Base-by-base conservation (phyloP, 768 basidiomycete genomes). In the Lyophyllum decastes region DNA sequence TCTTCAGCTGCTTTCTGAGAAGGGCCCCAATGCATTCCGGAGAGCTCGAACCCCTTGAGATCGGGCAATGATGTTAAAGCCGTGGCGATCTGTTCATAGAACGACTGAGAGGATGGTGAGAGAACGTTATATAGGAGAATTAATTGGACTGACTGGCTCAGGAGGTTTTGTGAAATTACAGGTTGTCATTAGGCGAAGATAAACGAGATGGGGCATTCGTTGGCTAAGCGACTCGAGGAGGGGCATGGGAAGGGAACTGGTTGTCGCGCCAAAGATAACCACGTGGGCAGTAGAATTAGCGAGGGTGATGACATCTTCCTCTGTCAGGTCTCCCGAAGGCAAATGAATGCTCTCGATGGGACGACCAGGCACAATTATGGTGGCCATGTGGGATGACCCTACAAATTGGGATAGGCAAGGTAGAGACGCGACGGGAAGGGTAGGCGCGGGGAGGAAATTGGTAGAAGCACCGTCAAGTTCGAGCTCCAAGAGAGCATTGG, bases 1-100 rank as follows among this genome's bases (percentile, higher is more conserved):
- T 79, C 74, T 52, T 77, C 70, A 48, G 76, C 68, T 52, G 73
- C 67, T 61, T 78, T 77, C 46, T 72, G 76, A n/a, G 79, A 77
- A 5, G 83, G 85, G 48, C 81, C 78, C 88, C 89, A 92, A 61
- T 87, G 87, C 73, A 91, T 83, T 33, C 90, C 90, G 47, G 82
- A 86, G 26, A 92, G 81, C 67, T 91, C 90, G 65, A 90, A 90
- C 46, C 82, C 81, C 60, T 80, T 74, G 34, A 92, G 79, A 54
- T 82, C 72, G n/a, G 82, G 73, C 60, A 92, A 80, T 8, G 79
- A 78, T n/a, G 79, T 75, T 59, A 92, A 77, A 6, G 78, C 74
- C 48, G 73, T 72, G 52, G 87, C 81, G 43, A 88, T 82, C 60
- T 86, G 78, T 47, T 83, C 74, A 64, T 87, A 87, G 66, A 88